These are phyloP conservation scores for Pestalotiopsis sp. DNA, from an alignment of 2,329 filamentous ascomycete species.

Conservation along the genomic window DNA sequence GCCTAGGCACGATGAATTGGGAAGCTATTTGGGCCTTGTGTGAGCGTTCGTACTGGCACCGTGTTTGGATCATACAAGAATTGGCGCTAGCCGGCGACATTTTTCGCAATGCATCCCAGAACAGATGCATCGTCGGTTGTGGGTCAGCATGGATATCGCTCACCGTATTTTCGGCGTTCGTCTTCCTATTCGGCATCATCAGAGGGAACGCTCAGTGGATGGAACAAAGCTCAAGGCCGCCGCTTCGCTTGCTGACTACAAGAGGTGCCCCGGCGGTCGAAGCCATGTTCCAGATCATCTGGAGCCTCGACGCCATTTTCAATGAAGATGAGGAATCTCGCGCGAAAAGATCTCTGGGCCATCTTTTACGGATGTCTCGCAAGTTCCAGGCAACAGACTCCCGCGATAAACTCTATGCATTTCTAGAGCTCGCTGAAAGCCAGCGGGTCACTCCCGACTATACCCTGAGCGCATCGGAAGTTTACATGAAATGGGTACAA, in stretches of 20 bases:
- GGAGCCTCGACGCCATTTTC: not conserved
- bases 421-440: not conserved
- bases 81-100: not conserved
- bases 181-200: not conserved
- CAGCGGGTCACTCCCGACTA: not conserved
- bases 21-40: not conserved
- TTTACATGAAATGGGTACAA: not conserved
- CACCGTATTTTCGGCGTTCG: not conserved
- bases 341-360: not conserved
- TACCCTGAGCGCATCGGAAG: not conserved
- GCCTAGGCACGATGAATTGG: not conserved
- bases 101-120: not conserved
- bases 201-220: not conserved
- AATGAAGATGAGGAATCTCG: not conserved
- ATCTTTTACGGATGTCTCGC: not conserved
- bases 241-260: not conserved
- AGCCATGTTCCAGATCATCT: not conserved
- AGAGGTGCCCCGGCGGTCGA: not conserved
- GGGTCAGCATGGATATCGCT: not conserved
- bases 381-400: not conserved
- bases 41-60: not conserved
- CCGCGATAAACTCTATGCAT: not conserved
- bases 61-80: not conserved
- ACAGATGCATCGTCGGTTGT: not conserved
- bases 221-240: not conserved